Percentiles rank a stretch among this genome's conserved stretches.
Conservation (phyloP, 768 basidiomycete genomes). For the Leucosporidium scottii region DNA sequence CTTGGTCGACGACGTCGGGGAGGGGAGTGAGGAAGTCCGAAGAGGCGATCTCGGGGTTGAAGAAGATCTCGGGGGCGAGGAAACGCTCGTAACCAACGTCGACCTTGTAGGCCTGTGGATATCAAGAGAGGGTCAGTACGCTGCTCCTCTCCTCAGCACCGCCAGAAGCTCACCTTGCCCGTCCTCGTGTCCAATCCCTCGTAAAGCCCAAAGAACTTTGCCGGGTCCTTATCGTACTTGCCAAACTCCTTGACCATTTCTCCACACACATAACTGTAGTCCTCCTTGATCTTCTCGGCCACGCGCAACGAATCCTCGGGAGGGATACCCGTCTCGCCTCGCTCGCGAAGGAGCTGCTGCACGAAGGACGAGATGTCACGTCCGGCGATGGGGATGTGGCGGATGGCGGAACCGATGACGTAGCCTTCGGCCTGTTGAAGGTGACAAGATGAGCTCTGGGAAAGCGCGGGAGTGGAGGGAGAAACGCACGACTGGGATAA, state of each 20-base stretch:
- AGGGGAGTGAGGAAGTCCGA: conserved; percentile 96
- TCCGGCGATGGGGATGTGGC: conserved; percentile 96
- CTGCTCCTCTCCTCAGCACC: conserved; percentile 4
- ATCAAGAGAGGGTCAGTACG: neutral
- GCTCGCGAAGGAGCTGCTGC: conserved; percentile 87
- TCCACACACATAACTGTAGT: conserved; percentile 96
- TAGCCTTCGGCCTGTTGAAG: conserved; percentile 72
- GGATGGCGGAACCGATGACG: conserved; percentile 97
- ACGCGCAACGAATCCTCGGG: conserved; percentile 90
- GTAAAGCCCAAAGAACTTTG: conserved; percentile 87
- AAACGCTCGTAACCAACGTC: conserved; percentile 99
- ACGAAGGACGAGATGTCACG: conserved; percentile 96
- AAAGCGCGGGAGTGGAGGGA: conserved; percentile 38
- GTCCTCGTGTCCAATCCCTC: conserved; percentile 92
- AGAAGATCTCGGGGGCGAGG: conserved; percentile 98
- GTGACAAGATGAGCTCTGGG: neutral
- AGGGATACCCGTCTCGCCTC: conserved; percentile 80
- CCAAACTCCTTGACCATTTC: conserved; percentile 98
- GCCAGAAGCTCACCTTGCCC: conserved; percentile 58
- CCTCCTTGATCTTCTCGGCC: conserved; percentile 92
- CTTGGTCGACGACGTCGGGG: conserved; percentile 89
- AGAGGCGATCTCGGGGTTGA: conserved; percentile 97
- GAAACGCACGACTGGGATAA: conserved; percentile 56
- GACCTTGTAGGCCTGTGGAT: conserved; percentile 72
- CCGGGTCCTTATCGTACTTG: conserved; percentile 94